Base-by-base conservation (phyloP, 129 eudicot species). In the Lonicera japonica region DNA sequence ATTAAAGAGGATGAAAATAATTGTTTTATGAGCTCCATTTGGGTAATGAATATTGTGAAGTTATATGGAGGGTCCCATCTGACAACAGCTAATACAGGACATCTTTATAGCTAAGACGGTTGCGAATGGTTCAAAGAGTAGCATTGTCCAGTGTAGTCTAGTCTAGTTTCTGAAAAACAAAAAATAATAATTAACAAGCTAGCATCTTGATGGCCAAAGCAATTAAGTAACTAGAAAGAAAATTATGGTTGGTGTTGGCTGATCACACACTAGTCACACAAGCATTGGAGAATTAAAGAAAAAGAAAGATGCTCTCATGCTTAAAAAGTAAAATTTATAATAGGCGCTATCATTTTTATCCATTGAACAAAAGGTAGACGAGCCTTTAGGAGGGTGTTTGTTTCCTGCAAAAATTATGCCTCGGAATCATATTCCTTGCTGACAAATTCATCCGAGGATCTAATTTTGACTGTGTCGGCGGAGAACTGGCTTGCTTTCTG, bases 371-470 rank as follows among this genome's bases (percentile, higher is more conserved):
- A 29, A 1, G 36, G 36, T 29, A 6, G 36, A 29, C 6, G 36
- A 29, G 36, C n/a, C n/a, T n/a, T 29, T 1, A 29, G 6, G 36
- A 1, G 36, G 36, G 50, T 13, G 46, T 54, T 54, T 52, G 59
- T 65, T 14, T 25, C 58, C 48, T 72, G 12, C 59, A 8, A 21
- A n/a, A 39, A 3, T 5, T 1, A 48, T 8, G 19, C 45, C 46
- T n/a, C 22, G 21, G 6, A 15, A 22, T 51, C 57, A 52, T n/a
- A 57, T 69, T 62, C 80, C 68, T 77, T 52, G 47, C 64, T 60
- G 47, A 65, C 69, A 59, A 18, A 25, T 23, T 55, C 23, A 25
- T 47, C 51, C 20, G 18, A 46, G 59, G 50, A 64, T 56, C 58
- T 18, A 25, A 22, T 21, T 48, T 64, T 29, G 36, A 29, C 43